Evolutionary conservation across 768 basidiomycete species (phyloP), one percentile per base, ranked within the genome.

Genomic region (Flagelloscypha sp.): DNA sequence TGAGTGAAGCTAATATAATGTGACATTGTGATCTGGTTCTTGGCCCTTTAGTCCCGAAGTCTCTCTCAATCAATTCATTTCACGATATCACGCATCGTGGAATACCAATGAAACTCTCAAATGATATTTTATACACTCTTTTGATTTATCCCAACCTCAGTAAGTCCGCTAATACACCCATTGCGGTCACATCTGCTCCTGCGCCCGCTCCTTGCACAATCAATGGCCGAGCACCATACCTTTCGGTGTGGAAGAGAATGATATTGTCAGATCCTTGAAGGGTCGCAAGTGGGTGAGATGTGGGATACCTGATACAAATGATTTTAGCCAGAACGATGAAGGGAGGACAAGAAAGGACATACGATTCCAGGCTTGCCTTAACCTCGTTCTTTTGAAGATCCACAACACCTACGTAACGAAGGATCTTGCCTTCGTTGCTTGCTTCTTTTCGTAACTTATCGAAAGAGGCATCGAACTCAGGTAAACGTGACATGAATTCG

Each of bases 211-310:
- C 95, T 51, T 97, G 94, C 22, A 99, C 72, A 41, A 98, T 87
- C 37, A 99, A 64, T 1, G 95, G 94, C 27, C 90, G 64, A 6
- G 80, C 72, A 3, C 82, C 79, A 53, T 99, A 99, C 27, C 95
- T 70, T 50, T 85, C 79, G 0, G 94, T 97, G 54, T 89, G 84
- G 74, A 98, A 97, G 68, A 95, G 86, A 55, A 99, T 76, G 53
- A 99, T 97, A 56, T 98, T 98, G 59, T 99, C 95, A 15, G 90
- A 90, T 1, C 94, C 95, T 15, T 89, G 86, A 10, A 99, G 74
- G 1, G 94, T 94, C 3, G 93, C 93, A 52, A 99, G 98, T 2
- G 95, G 84, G 56, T 99, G 95, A 11, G 79, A 74, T 17, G 64
- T 68, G 4, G 90, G 76, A 55, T 98, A 99, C 56, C 93, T 97